These are phyloP conservation scores for Mortierella hygrophila DNA, from an alignment of 192 early-diverging fungal genomes.

Conservation along the genomic window DNA sequence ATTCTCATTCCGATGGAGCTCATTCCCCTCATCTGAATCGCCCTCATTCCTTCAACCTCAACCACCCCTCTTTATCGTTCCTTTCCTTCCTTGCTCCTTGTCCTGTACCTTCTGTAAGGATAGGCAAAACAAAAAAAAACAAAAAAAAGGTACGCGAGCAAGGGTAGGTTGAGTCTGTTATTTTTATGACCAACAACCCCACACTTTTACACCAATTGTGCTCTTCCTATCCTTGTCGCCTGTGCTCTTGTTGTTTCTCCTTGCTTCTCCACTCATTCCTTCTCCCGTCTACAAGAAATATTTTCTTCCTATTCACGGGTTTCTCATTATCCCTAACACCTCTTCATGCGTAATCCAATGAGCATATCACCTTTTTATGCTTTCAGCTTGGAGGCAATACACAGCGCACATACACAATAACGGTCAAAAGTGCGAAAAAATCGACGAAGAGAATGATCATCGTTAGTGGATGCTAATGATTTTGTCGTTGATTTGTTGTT, in stretches of 20 bases:
- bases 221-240: background rate
- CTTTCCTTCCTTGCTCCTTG: background rate
- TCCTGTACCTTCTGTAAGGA: background rate
- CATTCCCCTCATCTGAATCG: background rate
- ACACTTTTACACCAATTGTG: slow-evolving; percentile 1
- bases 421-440: background rate
- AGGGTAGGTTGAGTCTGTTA: background rate
- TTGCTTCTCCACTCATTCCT: background rate
- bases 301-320: background rate
- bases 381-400: too few species aligned
- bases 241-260: slow-evolving; percentile 4
- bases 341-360: background rate
- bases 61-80: background rate
- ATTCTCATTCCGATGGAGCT: background rate
- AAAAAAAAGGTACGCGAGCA: background rate
- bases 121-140: too few species aligned
- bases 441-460: background rate
- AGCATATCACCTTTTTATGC: too few species aligned
- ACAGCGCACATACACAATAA: too few species aligned
- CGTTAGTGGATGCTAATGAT: background rate
- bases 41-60: background rate
- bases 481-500: background rate
- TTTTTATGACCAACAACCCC: background rate
- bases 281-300: background rate
- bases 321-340: background rate